Evolutionary conservation across 768 basidiomycete species (phyloP), one percentile per base, ranked within the genome.

Genomic region (Tricholoma flavovirens): DNA sequence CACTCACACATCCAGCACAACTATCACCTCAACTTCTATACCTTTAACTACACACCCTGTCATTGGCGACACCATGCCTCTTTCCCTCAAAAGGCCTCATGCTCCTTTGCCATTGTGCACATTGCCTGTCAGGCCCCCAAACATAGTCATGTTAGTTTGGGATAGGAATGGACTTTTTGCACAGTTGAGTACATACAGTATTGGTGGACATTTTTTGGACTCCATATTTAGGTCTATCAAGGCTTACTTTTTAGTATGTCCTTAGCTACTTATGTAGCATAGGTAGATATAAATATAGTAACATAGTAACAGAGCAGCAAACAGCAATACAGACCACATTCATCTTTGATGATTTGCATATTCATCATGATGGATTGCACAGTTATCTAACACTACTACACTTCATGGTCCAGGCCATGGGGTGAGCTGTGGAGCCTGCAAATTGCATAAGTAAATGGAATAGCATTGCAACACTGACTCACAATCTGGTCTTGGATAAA

Each of bases 161-260:
- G 51, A 15, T 52, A 52, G 51, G 21, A 52, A 52, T 22, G 51
- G 51, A 52, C 51, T 40, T 21, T 52, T 52, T 45, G 51, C 35
- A 35, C 7, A 19, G 51, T 52, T 21, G 35, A 52, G 51, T 8
- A 52, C 43, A 45, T 45, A 45, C 51, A 52, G 51, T 52, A 52
- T 52, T 52, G 51, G 51, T 52, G 51, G 51, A 52, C 19, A n/a
- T 38, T 38, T 24, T 22, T 14, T 38, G 10, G 5, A 36, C 30
- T 52, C 33, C 14, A 6, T 24, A 35, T 52, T 7, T 52, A 52
- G 51, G n/a, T 38, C 32, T 52, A 52, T 38, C 12, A n/a, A 52
- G 35, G 51, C 21, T 36, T n/a, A 30, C 29, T 45, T 24, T 26
- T 26, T 26, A 5, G 5, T 3, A 26, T 26, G 24, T 26, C 24